Percentiles rank a stretch among this genome's conserved stretches.
Evolutionary conservation across 768 basidiomycete genomes (phyloP).

Genomic region (Lyophyllum semitale): DNA sequence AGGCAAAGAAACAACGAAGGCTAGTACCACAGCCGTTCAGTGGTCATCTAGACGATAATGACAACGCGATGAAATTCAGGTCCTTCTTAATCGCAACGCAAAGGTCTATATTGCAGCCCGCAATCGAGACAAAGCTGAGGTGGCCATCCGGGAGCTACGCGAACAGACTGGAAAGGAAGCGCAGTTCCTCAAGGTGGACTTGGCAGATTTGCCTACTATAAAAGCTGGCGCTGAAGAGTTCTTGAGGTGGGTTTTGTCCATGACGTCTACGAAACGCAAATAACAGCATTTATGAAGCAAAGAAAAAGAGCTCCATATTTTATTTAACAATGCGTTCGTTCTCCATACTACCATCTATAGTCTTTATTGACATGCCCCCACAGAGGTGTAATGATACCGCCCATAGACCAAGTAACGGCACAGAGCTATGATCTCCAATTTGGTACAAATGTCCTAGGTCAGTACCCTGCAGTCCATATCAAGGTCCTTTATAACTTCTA

Average conservation of each 20-base stretch:
- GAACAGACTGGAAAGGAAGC: conserved; percentile 48
- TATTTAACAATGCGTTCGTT: conserved; percentile 50
- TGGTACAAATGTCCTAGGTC: conserved; percentile 57
- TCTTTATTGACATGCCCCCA: background rate
- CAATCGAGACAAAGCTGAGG: conserved; percentile 41
- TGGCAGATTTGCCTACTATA: conserved; percentile 41
- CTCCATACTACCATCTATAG: background rate
- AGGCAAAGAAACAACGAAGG: conserved; percentile 63
- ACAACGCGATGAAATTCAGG: conserved; percentile 34
- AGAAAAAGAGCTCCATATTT: conserved; percentile 45
- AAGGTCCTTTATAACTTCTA: no score
- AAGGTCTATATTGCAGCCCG: conserved; percentile 66
- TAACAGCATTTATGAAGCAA: conserved; percentile 27
- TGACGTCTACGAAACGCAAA: background rate
- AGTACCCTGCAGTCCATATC: conserved; percentile 16
- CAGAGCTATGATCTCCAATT: conserved; percentile 64
- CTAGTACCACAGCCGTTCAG: conserved; percentile 14
- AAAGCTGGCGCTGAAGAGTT: conserved; percentile 45
- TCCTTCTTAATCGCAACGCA: conserved; percentile 57
- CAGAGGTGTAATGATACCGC: conserved; percentile 51
- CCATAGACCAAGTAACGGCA: conserved; percentile 41
- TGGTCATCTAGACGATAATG: background rate
- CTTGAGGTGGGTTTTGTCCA: conserved; percentile 26
- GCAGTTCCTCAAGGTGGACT: conserved; percentile 42
- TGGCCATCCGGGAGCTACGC: conserved; percentile 56